Base-by-base conservation (phyloP, 352 stramenopile species). In the Phytophthora multivora region DNA sequence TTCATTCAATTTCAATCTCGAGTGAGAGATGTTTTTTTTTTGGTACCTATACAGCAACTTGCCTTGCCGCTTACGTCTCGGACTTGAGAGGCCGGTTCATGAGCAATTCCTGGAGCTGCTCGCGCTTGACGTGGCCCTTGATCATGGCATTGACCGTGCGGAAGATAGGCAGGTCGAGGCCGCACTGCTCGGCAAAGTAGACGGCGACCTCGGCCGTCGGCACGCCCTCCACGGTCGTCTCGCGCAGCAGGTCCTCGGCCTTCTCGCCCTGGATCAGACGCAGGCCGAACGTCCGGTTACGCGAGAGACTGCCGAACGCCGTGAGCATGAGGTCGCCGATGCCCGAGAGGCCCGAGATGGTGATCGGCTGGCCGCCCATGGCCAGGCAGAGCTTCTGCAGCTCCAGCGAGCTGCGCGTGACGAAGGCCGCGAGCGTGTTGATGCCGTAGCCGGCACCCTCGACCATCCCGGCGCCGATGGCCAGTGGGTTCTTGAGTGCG, bases 401-500 rank as follows among this genome's bases (percentile, higher is more conserved):
- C 85, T 99, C 97, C 5, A 93, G 86, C 52, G 91, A 98, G 51
- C 96, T 97, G 53, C 96, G 88, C 11, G 97, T 99, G 16, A 99
- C 96, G 53, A 98, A 93, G 8, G 90, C 95, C 15, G 95, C 94
- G 67, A 97, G 79, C 25, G 94, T 98, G 66, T 99, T 99, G 50
- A 97, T 98, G 40, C 96, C 96, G 31, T 98, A 88, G 47, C 95
- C 97, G 1, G 98, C 80, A 26, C 97, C 97, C 77, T 99, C 96
- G 66, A 97, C 97, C 94, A 99, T 99, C 26, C 97, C 97, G 31
- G 96, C 96, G 35, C 95, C 97, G 39, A 99, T 92, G 9, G 97
- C 97, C 71, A 99, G 93, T 2, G 98, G 95, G 75, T 99, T 99
- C 76, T 99, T 99, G 39, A 99, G 87, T 12, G 96, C 97, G 7